Base-by-base conservation (phyloP, 768 basidiomycete species). In the Gelatoporia subvermispora region DNA sequence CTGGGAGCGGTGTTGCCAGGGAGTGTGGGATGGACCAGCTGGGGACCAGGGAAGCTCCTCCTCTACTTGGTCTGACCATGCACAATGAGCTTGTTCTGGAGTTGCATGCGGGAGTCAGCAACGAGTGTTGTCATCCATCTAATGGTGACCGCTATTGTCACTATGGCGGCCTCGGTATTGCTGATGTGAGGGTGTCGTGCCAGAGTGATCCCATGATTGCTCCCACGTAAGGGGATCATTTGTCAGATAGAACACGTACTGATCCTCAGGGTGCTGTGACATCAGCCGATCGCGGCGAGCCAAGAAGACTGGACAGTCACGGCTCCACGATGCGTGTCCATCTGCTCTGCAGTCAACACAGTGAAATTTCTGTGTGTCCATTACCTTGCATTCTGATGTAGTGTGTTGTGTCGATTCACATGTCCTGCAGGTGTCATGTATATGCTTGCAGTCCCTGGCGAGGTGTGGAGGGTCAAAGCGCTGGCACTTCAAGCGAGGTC, bases 291-390 rank as follows among this genome's bases (percentile, higher is more conserved):
- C 20, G 22, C 43, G 16, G 20, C 31, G 18, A 1, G 18, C 41
- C 15, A 22, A 8, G 48, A 62, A 63, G 0, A 48, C 22, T 0
- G 63, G 62, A 50, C 66, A 67, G 0, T 4, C 8, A 0, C 61
- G 21, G 43, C 66, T 60, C 37, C 61, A 65, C 0, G 66, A 52
- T 1, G 63, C 60, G 42, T 70, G 68, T 1, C 64, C 65, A 2
- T 38, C 21, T 0, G 11, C 21, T 16, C 41, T 50, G 57, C 67
- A 67, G 48, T 66, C 65, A 0, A 50, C 39, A 42, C 66, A 69
- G 15, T 35, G 21, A 9, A 43, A 44, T 0, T 40, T n/a, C 15
- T 35, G 36, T 4, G 46, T 49, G 13, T 58, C 51, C 9, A 1
- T n/a, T 8, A 38, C 35, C 2, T 21, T 38, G 53, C 67, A 60